Base-by-base conservation (phyloP, 1,284 basidiomycete species). In the Ceratobasidium sp. region DNA sequence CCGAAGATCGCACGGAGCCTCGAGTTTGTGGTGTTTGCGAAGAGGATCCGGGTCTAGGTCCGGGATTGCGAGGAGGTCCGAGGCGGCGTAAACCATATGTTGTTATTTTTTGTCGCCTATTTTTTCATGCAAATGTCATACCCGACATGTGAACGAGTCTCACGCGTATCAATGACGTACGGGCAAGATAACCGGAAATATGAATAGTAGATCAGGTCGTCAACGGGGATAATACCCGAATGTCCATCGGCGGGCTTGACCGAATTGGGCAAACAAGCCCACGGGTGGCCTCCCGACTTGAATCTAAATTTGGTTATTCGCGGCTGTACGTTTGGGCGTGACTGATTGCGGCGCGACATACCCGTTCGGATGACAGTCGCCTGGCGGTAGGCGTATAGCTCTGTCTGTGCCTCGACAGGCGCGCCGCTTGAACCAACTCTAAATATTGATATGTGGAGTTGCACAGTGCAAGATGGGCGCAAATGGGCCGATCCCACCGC, bases 171-270 rank as follows among this genome's bases (percentile, higher is more conserved):
- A n/a, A 64, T 64, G 60, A 64, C 60, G 60, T 44, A 62, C 60
- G 38, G 60, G 60, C 5, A 20, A 33, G 12, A 38, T 38, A 41
- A 41, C 59, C 59, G 35, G 27, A 10, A 59, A 30, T 33, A 27
- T 59, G 57, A 60, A 35, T 5, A 50, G 6, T 20, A 18, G 14
- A 27, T 16, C 59, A 16, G 59, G 60, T 41, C 20, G 35, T 41
- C 16, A 23, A 44, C 60, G 38, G 60, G 35, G 60, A 64, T 64
- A 64, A 44, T 64, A 44, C n/a, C 60, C 60, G 60, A 64, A 64
- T 64, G 60, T 64, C 60, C 60, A 44, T 41, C 27, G 57, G 18
- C 1, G 33, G 30, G 23, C 44, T 50, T 14, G 48, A 50, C 48
- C 16, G 48, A 50, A 20, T 14, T 50, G 48, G 48, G 48, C 12